Base-by-base conservation (phyloP, 1,284 basidiomycete species). In the Malassezia globosa region DNA sequence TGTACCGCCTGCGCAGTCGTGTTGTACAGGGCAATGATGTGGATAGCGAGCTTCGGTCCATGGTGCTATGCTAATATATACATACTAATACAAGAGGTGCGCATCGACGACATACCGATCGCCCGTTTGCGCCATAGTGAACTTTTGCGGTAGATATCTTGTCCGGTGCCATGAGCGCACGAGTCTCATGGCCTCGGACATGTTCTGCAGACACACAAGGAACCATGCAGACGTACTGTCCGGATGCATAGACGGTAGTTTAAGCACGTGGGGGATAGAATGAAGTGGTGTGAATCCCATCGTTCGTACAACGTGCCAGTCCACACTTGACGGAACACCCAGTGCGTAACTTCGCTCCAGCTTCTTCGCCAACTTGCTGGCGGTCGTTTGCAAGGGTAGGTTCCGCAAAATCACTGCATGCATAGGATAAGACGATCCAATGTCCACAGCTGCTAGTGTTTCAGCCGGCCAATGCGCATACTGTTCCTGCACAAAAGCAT, bases 141-240 rank as follows among this genome's bases (percentile, higher is more conserved):
- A 64, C 14, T 54, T 58, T 3, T 57, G 51, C 0, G 62, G 62
- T 1, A 55, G 48, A 42, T 54, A 64, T 26, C 51, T 59, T 23
- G 56, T 59, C 37, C 59, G 59, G 44, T 64, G 56, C 62, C 62
- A 64, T n/a, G 55, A 52, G 19, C 62, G 49, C 1, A 58, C 54
- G 13, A 64, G 52, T 11, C 62, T 56, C 46, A 49, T 47, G 1
- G 62, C 62, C 36, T 64, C 62, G 8, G 43, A 33, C 13, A 83
- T 85, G 72, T 80, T 70, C 48, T 88, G 84, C 54, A 90, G 76
- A 41, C 77, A 78, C 27, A 82, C 78, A 37, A 92, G 77, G 73
- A 84, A 94, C 49, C 23, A 44, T 26, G 52, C 35, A 6, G 56
- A 56, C 23, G 60, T 51, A 13, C 58, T 51, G 37, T 58, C 58